These are phyloP conservation scores for Pleurotus ostreatus DNA, from an alignment of 768 basidiomycete genomes.

Conservation along the genomic window DNA sequence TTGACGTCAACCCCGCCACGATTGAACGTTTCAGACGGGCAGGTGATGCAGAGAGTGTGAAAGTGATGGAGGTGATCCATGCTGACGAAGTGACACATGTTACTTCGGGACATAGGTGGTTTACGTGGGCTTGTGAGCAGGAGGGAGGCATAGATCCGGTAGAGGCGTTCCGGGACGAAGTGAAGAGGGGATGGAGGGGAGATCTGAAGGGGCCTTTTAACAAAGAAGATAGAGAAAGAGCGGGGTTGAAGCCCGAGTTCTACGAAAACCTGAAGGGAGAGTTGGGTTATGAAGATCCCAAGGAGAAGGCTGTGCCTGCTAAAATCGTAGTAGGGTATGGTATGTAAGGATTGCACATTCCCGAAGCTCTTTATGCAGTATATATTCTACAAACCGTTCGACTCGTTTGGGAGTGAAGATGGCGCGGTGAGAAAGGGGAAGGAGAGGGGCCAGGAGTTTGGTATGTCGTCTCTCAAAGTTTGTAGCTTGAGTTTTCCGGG, in stretches of 20 bases:
- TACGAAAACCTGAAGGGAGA: conserved; percentile 71
- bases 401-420: too few species aligned
- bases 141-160: conserved; percentile 50
- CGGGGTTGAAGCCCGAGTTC: conserved; percentile 67
- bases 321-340: too few species aligned
- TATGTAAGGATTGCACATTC: too few species aligned
- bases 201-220: conserved; percentile 84
- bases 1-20: conserved; percentile 80
- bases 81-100: conserved; percentile 82
- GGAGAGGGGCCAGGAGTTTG: too few species aligned
- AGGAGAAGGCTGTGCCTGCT: too few species aligned
- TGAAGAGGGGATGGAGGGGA: conserved; percentile 65
- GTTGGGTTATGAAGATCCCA: conserved; percentile 29
- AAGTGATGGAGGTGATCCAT: conserved; percentile 71
- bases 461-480: too few species aligned
- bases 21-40: conserved; percentile 68
- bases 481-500: too few species aligned
- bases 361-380: too few species aligned
- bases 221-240: conserved; percentile 63
- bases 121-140: conserved; percentile 68
- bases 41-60: conserved; percentile 63
- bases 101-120: conserved; percentile 80
- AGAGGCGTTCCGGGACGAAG: conserved; percentile 64
- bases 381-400: too few species aligned
- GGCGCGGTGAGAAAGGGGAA: too few species aligned